phyloP scores from a whole-genome alignment of 2,329 filamentous ascomycete genomes.

The Penicillium paneum region DNA sequence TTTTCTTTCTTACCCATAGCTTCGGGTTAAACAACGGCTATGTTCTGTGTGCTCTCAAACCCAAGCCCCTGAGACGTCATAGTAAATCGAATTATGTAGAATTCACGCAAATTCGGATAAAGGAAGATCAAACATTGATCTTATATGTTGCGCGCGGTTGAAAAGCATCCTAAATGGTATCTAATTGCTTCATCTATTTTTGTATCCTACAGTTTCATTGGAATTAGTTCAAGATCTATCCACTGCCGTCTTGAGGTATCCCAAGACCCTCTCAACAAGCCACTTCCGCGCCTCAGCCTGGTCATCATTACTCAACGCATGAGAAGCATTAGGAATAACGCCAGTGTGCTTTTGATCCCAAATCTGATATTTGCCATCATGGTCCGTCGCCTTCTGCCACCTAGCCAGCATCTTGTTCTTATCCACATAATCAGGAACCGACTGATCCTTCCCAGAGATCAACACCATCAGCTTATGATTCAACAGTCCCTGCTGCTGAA shows the following conservation, averaged over 20 bases:
- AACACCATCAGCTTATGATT: constrained; percentile 46
- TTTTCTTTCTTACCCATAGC: too few relatives aligned
- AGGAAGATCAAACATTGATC: background rate
- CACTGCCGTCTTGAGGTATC: constrained; percentile 20
- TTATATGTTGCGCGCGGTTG: background rate
- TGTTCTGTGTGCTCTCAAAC: background rate
- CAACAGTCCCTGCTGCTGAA: constrained; percentile 37
- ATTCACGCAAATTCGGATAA: background rate
- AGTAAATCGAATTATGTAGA: background rate
- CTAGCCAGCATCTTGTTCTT: constrained; percentile 43
- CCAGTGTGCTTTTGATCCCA: constrained; percentile 50
- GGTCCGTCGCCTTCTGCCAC: constrained; percentile 43
- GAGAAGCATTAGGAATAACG: constrained; percentile 43
- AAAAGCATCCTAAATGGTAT: background rate
- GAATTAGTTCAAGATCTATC: background rate
- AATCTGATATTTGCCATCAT: constrained; percentile 31
- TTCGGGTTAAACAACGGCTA: background rate
- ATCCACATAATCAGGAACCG: constrained; percentile 46
- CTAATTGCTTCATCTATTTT: background rate
- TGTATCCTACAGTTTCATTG: background rate
- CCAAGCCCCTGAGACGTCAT: too few relatives aligned
- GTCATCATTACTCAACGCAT: constrained; percentile 37
- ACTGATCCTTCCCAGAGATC: constrained; percentile 48
- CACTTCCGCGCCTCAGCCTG: constrained; percentile 29
- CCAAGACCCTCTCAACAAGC: constrained; percentile 28